These are phyloP conservation scores for Fusarium lyarnte DNA, from an alignment of 2,329 filamentous ascomycete genomes.

Conservation along the genomic window DNA sequence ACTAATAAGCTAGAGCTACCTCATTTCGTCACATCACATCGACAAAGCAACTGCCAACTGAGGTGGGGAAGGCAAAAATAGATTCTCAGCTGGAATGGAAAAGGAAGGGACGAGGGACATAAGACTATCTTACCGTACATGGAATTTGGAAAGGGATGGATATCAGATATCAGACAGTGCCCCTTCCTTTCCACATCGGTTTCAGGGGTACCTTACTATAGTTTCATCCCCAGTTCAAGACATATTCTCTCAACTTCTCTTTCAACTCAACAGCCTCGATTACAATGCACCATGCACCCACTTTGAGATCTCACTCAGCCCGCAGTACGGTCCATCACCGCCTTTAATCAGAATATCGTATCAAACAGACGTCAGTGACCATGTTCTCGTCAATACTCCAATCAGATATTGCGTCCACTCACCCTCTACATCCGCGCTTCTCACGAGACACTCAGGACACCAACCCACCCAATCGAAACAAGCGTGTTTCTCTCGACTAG, in stretches of 20 bases:
- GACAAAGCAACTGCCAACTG: slow-evolving; percentile 1
- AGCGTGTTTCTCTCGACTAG: slow-evolving; percentile 34
- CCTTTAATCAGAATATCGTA: not conserved
- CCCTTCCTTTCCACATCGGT: slow-evolving; percentile 10
- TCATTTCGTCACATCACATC: not conserved
- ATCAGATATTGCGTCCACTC: slow-evolving; percentile 25
- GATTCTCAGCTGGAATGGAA: slow-evolving; percentile 9
- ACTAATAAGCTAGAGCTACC: not conserved
- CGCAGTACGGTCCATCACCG: not conserved
- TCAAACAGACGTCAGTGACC: not conserved
- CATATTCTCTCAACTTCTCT: not conserved
- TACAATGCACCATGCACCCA: not conserved
- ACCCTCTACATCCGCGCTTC: slow-evolving; percentile 24
- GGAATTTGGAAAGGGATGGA: slow-evolving; percentile 1
- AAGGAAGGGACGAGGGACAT: slow-evolving; percentile 1
- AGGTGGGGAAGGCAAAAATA: not conserved
- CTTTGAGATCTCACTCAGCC: slow-evolving; percentile 1
- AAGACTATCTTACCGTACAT: not conserved
- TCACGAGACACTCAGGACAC: slow-evolving; percentile 36
- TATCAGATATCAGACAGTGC: not conserved
- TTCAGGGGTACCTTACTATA: slow-evolving; percentile 19
- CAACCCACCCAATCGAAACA: slow-evolving; percentile 30
- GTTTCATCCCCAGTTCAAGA: slow-evolving; percentile 27
- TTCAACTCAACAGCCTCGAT: slow-evolving; percentile 3
- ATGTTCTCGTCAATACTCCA: slow-evolving; percentile 4